Percentiles rank a stretch among this genome's conserved stretches.
Conservation (phyloP, 2,329 filamentous ascomycete genomes). For the Myriosclerotinia curreyana region DNA sequence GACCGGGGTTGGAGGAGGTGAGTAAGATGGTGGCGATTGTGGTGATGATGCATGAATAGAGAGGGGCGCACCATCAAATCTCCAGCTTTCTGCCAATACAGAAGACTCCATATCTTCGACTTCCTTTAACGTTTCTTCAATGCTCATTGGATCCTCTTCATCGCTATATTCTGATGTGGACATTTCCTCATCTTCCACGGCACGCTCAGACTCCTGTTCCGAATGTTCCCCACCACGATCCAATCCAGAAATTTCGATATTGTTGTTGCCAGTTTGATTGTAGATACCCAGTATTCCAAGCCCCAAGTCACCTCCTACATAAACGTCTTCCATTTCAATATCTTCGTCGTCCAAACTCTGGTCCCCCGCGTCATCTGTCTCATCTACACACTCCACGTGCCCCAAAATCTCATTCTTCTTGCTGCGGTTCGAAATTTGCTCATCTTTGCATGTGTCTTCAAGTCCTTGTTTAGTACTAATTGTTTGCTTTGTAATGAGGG, state of each 20-base stretch:
- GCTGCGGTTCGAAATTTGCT: not conserved
- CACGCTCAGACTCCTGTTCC: not conserved
- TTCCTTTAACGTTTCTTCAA: not conserved
- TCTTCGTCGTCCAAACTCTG: not conserved
- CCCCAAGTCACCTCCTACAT: not conserved
- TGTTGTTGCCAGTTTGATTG: not conserved
- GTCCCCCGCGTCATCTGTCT: not conserved
- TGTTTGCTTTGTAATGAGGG: not conserved
- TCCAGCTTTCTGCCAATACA: not conserved
- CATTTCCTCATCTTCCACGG: not conserved
- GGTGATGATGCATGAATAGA: not conserved
- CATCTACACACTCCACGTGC: no score
- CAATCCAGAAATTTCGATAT: not conserved
- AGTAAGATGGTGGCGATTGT: constrained; percentile 4
- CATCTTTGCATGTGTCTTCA: not conserved
- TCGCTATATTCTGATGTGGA: not conserved
- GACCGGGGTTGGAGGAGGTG: not conserved
- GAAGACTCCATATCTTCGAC: no score
- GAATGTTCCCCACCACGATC: not conserved
- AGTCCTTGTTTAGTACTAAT: not conserved
- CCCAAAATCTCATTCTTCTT: not conserved
- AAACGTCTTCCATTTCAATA: not conserved
- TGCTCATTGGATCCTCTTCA: not conserved
- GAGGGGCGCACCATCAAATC: not conserved
- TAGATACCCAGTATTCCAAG: not conserved